These are phyloP conservation scores for Sequoia sempervirens DNA, from an alignment of 75 land plant genomes.

Conservation along the genomic window DNA sequence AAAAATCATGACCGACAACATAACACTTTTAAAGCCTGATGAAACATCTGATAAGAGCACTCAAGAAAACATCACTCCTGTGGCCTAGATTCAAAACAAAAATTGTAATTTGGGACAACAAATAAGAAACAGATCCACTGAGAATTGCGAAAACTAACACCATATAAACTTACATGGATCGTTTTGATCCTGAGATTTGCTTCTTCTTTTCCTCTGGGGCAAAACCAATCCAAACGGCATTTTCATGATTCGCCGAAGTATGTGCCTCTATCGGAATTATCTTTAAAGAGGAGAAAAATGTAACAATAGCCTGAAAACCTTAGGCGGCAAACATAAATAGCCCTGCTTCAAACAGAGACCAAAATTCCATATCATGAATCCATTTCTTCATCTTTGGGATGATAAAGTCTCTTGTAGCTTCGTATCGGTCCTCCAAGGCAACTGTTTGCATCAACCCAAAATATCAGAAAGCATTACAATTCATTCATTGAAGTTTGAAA, in stretches of 20 bases:
- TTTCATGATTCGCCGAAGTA: neutral
- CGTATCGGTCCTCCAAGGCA: neutral
- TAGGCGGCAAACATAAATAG: neutral
- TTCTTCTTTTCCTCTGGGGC: constrained; percentile 69
- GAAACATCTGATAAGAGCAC: neutral
- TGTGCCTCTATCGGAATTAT: neutral
- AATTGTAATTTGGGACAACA: neutral
- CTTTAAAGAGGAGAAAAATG: neutral
- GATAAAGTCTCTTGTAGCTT: neutral
- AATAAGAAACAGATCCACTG: neutral
- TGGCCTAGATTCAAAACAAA: neutral
- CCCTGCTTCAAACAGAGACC: neutral
- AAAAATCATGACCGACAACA: neutral
- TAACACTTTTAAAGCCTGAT: neutral
- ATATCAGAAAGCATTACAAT: neutral
- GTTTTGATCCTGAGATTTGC: constrained; percentile 47
- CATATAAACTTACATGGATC: constrained; percentile 50
- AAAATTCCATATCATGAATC: neutral
- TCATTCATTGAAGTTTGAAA: neutral
- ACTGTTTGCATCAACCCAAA: neutral
- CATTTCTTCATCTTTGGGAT: neutral
- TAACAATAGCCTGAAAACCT: neutral
- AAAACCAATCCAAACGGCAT: constrained; percentile 65
- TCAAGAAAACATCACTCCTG: neutral
- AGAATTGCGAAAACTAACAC: neutral